Conservation (phyloP, 2,329 filamentous ascomycete genomes). For the Chaetoscypha palmicola region DNA sequence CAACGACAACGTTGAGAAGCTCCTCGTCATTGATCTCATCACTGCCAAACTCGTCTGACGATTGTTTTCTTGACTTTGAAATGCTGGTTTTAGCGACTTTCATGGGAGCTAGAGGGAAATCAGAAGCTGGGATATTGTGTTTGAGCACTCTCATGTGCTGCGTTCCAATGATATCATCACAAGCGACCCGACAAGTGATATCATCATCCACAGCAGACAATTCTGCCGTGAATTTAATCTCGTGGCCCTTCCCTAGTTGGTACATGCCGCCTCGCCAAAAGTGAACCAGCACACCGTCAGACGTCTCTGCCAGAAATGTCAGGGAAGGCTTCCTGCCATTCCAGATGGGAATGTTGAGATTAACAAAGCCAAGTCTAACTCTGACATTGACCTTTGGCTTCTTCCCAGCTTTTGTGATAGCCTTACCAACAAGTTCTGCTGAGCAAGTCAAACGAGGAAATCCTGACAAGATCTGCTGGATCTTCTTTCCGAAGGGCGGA, state of each 20-base stretch:
- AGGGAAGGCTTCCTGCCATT: constrained; percentile 57
- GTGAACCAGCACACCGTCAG: constrained; percentile 61
- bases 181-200: constrained; percentile 66
- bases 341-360: constrained; percentile 58
- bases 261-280: constrained; percentile 59
- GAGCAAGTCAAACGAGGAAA: constrained; percentile 57
- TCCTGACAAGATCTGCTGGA: constrained; percentile 55
- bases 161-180: constrained; percentile 73
- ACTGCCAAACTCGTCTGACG: constrained; percentile 24
- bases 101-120: constrained; percentile 25
- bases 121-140: constrained; percentile 30
- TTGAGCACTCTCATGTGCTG: constrained; percentile 22
- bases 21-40: constrained; percentile 37
- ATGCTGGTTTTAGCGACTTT: not conserved
- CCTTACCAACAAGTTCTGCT: constrained; percentile 30
- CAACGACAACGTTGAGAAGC: constrained; percentile 32
- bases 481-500: constrained; percentile 70
- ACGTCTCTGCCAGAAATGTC: constrained; percentile 67
- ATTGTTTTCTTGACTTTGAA: not conserved
- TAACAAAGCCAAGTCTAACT: constrained; percentile 64
- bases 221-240: constrained; percentile 52
- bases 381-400: constrained; percentile 54
- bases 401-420: constrained; percentile 31
- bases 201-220: constrained; percentile 47
- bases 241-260: constrained; percentile 52